phyloP scores from a whole-genome alignment of 139 green algal genomes.

The Axilococcus clingmanii region DNA sequence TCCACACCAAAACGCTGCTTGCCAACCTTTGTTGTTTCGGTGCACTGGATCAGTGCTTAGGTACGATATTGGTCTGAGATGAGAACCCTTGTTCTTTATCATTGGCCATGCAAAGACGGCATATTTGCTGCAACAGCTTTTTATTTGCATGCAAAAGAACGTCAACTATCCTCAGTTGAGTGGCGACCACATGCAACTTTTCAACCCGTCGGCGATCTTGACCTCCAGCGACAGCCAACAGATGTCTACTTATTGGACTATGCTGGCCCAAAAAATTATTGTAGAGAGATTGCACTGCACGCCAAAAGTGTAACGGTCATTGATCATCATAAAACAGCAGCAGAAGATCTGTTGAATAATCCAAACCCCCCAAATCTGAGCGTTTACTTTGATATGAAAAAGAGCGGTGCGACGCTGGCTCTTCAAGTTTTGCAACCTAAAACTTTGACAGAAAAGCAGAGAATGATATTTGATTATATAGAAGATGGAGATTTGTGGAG shows the following conservation, averaged over 20 bases:
- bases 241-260: constrained; percentile 46
- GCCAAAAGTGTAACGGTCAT: constrained; percentile 24
- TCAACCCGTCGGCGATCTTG: neutral
- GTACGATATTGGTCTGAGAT: no score
- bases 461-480: constrained; percentile 33
- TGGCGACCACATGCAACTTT: constrained; percentile 10
- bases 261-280: constrained; percentile 32
- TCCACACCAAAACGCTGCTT: no score
- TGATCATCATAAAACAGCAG: constrained; percentile 62
- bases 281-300: constrained; percentile 7
- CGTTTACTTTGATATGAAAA: constrained; percentile 43
- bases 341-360: constrained; percentile 21
- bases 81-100: no score
- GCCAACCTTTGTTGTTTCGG: no score
- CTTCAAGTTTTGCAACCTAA: constrained; percentile 41
- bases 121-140: no score
- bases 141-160: no score
- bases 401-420: constrained; percentile 45
- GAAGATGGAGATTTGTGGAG: constrained; percentile 53
- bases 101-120: no score
- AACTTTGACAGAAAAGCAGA: constrained; percentile 3
- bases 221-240: no score
- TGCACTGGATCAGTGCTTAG: no score
- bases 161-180: no score
- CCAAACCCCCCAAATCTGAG: constrained; percentile 23